Conservation (phyloP, 768 basidiomycete genomes). For the Daedaleopsis sinensis region DNA sequence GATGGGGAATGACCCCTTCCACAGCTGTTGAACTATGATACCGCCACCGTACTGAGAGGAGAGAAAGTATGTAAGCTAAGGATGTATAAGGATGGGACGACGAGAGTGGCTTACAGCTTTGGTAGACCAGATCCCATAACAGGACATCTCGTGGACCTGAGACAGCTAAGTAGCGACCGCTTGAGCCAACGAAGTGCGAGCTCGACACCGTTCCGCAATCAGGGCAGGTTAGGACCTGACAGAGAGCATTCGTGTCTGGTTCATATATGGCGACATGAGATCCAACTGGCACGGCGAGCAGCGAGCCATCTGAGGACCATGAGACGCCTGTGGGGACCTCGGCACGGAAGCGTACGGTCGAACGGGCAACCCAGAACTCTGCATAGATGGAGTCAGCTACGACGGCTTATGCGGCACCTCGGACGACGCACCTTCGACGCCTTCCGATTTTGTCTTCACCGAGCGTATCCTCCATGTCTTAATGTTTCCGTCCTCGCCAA, state of each 20-base stretch:
- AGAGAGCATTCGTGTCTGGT: slow-evolving; percentile 58
- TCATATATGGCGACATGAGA: slow-evolving; percentile 76
- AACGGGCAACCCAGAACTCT: slow-evolving; percentile 84
- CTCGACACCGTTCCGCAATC: slow-evolving; percentile 49
- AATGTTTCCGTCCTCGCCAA: slow-evolving; percentile 72
- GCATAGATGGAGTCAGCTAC: slow-evolving; percentile 1
- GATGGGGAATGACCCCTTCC: slow-evolving; percentile 55
- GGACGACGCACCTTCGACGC: slow-evolving; percentile 50
- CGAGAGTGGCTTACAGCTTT: slow-evolving; percentile 50
- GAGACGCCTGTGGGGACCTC: slow-evolving; percentile 64
- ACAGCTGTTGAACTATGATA: slow-evolving; percentile 42
- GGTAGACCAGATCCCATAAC: slow-evolving; percentile 74
- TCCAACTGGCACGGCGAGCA: slow-evolving; percentile 76
- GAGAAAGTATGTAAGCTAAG: not conserved
- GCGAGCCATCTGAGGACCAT: slow-evolving; percentile 87
- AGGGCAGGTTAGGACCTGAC: slow-evolving; percentile 61
- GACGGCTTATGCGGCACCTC: not conserved
- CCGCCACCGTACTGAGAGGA: slow-evolving; percentile 62
- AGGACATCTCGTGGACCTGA: slow-evolving; percentile 50
- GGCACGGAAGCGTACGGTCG: slow-evolving; percentile 70
- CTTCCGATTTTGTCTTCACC: slow-evolving; percentile 47
- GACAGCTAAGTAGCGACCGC: slow-evolving; percentile 72
- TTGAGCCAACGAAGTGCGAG: slow-evolving; percentile 67
- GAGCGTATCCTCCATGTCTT: slow-evolving; percentile 79
- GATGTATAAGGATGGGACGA: slow-evolving; percentile 3